Conservation (phyloP, 257 asterid species). For the Salvia splendens region DNA sequence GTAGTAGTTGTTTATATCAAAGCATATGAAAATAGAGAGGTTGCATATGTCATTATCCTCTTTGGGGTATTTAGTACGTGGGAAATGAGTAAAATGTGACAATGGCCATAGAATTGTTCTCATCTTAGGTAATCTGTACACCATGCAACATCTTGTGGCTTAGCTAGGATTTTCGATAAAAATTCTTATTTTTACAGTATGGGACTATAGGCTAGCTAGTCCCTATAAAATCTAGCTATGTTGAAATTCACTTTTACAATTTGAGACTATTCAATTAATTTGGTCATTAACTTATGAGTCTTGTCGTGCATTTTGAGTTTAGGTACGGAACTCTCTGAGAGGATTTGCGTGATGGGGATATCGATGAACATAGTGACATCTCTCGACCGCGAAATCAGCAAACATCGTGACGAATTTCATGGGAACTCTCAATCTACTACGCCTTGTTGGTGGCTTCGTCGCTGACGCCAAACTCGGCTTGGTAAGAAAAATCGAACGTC, state of each 20-base stretch:
- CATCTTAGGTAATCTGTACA: conserved; percentile 54
- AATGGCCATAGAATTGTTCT: conserved; percentile 1
- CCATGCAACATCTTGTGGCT: neutral
- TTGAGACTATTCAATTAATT: too few species aligned
- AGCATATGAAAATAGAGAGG: neutral
- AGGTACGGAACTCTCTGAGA: conserved; percentile 88
- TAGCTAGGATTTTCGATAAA: neutral
- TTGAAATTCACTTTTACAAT: too few species aligned
- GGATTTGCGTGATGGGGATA: conserved; percentile 88
- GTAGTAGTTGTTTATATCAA: neutral
- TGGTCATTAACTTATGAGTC: neutral
- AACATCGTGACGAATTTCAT: conserved; percentile 79
- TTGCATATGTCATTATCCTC: neutral
- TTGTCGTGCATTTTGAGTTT: neutral
- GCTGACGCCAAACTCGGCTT: conserved; percentile 89
- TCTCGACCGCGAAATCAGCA: conserved; percentile 71
- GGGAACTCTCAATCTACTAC: conserved; percentile 87
- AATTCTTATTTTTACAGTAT: too few species aligned
- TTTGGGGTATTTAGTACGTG: neutral
- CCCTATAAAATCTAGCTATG: neutral
- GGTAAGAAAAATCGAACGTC: conserved; percentile 34
- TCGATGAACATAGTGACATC: conserved; percentile 87
- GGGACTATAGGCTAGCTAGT: too few species aligned
- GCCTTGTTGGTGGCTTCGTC: conserved; percentile 80
- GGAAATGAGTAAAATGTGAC: conserved; percentile 2